Evolutionary conservation across 306 rosid genomes (phyloP).

Genomic region (Inga oerstediana): DNA sequence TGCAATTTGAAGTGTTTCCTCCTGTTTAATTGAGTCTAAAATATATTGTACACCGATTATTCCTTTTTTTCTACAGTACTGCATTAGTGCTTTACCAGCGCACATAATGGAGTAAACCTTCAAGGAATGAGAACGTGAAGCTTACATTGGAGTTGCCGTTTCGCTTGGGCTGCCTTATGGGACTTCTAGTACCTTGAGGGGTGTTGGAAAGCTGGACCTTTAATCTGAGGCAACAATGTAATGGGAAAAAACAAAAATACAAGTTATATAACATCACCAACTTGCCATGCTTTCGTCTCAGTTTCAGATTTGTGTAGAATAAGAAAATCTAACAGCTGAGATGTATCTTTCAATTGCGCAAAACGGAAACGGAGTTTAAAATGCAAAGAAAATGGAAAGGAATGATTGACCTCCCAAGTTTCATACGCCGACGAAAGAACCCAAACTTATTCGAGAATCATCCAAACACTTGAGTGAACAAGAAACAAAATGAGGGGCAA

Average conservation of each 20-base stretch:
- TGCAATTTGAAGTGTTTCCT: not conserved
- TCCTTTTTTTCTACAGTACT: not conserved
- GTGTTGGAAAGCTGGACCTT: slow-evolving; percentile 84
- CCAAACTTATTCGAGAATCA: slow-evolving; percentile 66
- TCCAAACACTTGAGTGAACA: not conserved
- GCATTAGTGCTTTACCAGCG: not conserved
- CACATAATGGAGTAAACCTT: slow-evolving; percentile 17
- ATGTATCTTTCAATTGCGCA: not conserved
- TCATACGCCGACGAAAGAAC: slow-evolving; percentile 84
- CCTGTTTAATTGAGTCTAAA: not conserved
- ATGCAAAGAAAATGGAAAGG: not conserved
- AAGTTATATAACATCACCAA: not conserved
- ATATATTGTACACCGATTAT: not conserved
- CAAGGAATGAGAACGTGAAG: slow-evolving; percentile 19
- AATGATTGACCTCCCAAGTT: slow-evolving; percentile 73
- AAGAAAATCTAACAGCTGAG: not conserved
- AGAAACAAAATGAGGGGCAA: slow-evolving; percentile 12
- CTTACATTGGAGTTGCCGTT: slow-evolving; percentile 66
- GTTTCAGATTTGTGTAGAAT: not conserved
- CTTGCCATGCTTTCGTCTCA: not conserved
- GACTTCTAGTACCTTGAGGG: slow-evolving; percentile 82
- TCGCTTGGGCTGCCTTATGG: slow-evolving; percentile 68
- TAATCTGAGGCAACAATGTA: slow-evolving; percentile 52
- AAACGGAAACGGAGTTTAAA: not conserved
- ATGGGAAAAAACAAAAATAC: not conserved